Conservation (phyloP, 805 yeast genomes). For the Phaffomyces opuntiae region DNA sequence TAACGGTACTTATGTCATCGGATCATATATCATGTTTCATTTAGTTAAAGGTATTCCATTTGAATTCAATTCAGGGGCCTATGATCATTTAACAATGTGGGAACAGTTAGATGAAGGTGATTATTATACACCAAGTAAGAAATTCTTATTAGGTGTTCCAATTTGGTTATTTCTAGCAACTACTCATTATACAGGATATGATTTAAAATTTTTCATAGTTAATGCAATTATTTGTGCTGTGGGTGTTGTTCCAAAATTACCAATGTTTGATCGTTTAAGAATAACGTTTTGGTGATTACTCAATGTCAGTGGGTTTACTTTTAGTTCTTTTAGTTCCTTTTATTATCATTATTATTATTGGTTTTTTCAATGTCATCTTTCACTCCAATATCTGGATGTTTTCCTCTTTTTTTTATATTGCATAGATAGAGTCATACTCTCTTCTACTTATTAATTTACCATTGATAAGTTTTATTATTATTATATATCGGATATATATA, state of each 20-base stretch:
- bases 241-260: constrained; percentile 89
- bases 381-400: too few relatives aligned
- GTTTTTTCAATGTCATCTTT: not conserved
- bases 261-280: constrained; percentile 73
- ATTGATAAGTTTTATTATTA: too few relatives aligned
- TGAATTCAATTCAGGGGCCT: constrained; percentile 94
- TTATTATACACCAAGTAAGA: constrained; percentile 94
- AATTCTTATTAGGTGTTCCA: constrained; percentile 89
- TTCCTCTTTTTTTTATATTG: too few relatives aligned
- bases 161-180: constrained; percentile 76
- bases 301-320: too few relatives aligned
- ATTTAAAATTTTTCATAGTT: constrained; percentile 66
- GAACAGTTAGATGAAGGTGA: constrained; percentile 94
- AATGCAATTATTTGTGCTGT: constrained; percentile 71
- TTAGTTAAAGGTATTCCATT: constrained; percentile 95
- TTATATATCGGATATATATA: too few relatives aligned
- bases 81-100: constrained; percentile 96
- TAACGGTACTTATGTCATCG: constrained; percentile 81
- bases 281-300: constrained; percentile 29
- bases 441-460: too few relatives aligned
- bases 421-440: too few relatives aligned
- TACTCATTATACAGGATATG: constrained; percentile 87
- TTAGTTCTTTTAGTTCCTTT: not conserved
- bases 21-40: constrained; percentile 94
- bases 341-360: not conserved